phyloP scores from a whole-genome alignment of 2,329 filamentous ascomycete genomes.

The Fusarium guadeloupense region DNA sequence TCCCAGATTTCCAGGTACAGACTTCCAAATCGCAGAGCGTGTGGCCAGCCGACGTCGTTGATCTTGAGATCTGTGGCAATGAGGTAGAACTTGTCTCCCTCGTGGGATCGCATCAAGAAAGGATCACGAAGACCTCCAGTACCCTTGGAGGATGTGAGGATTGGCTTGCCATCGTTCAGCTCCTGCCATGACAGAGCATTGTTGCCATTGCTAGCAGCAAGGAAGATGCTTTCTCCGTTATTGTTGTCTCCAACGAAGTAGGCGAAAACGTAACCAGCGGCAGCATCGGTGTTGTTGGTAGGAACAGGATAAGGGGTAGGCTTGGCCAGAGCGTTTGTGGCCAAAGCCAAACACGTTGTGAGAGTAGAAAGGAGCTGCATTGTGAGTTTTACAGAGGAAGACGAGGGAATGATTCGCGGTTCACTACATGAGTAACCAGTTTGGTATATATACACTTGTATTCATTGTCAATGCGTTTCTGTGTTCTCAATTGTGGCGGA shows the following conservation, averaged over 20 bases:
- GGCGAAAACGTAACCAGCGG: background rate
- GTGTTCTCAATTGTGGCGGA: background rate
- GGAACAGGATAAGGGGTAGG: background rate
- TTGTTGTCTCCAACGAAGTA: background rate
- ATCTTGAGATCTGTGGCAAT: slow-evolving; percentile 13
- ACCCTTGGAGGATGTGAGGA: background rate
- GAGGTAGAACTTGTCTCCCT: slow-evolving; percentile 5
- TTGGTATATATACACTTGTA: background rate
- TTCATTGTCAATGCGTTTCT: background rate
- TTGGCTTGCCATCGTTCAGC: background rate
- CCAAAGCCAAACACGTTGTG: background rate
- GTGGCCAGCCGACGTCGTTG: background rate
- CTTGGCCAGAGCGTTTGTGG: background rate
- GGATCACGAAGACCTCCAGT: background rate
- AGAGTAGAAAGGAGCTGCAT: background rate
- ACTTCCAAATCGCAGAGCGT: background rate
- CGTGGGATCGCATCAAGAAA: background rate
- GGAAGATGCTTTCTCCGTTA: background rate
- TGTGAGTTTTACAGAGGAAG: background rate
- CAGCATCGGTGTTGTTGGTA: background rate
- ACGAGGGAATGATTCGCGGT: background rate
- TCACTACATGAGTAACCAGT: background rate
- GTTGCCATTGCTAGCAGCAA: background rate
- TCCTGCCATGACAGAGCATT: background rate
- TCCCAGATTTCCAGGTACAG: slow-evolving; percentile 60